Conservation (phyloP, 768 basidiomycete genomes). For the Lentinula guzmanii region DNA sequence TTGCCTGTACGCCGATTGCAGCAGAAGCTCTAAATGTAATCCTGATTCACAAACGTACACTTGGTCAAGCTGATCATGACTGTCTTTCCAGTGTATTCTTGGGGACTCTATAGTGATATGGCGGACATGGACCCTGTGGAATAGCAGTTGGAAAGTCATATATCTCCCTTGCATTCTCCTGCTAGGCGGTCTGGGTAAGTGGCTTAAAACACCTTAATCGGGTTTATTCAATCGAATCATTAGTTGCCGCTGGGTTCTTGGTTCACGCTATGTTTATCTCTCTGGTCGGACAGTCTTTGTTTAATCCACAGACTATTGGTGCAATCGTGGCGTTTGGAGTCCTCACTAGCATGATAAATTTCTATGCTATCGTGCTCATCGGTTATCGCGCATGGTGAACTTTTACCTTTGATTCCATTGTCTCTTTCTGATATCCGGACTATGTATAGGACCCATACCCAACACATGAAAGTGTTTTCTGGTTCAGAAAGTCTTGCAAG, state of each 20-base stretch:
- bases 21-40: background rate
- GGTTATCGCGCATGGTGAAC: background rate
- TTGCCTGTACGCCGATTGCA: background rate
- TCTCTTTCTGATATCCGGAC: background rate
- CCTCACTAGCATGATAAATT: background rate
- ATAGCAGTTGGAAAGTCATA: background rate
- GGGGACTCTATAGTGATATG: background rate
- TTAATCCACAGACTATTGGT: background rate
- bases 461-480: background rate
- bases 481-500: background rate
- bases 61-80: too few species aligned
- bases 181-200: background rate
- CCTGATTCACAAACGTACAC: too few species aligned
- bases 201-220: too few species aligned
- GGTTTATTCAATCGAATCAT: background rate
- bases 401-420: background rate
- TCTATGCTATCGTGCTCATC: background rate
- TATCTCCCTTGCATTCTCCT: background rate
- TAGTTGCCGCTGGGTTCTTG: background rate
- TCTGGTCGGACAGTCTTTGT: background rate
- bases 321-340: background rate
- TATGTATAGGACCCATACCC: background rate
- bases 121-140: conserved; percentile 1
- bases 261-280: background rate
- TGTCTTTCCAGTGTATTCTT: background rate